Percentiles rank a stretch among this genome's conserved stretches.
phyloP scores from a whole-genome alignment of 257 asterid species.

The Parsonsia alboflavescens region DNA sequence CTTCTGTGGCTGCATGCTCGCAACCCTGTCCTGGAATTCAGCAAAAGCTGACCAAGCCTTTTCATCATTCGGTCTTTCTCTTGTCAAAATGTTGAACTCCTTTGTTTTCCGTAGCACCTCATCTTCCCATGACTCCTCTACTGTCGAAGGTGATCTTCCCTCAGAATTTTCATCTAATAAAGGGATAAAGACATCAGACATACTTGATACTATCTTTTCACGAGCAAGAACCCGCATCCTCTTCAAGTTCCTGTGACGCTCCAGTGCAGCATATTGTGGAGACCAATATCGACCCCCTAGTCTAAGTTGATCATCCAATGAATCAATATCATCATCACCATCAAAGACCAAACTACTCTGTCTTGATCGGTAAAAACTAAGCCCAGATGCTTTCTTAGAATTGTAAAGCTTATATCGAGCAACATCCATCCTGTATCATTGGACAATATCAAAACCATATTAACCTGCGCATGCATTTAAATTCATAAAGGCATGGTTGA shows the following conservation, averaged over 20 bases:
- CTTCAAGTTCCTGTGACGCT: constrained; percentile 84
- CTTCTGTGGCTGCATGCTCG: constrained; percentile 79
- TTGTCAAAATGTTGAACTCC: constrained; percentile 76
- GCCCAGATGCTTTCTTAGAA: constrained; percentile 41
- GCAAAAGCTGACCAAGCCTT: constrained; percentile 78
- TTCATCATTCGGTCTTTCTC: constrained; percentile 86
- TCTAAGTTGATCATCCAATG: constrained; percentile 56
- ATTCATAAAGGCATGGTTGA: neutral
- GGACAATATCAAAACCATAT: neutral
- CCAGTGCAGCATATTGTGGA: constrained; percentile 67
- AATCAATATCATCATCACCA: constrained; percentile 66
- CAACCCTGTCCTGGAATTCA: constrained; percentile 86
- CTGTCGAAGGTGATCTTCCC: constrained; percentile 25
- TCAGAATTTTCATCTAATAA: constrained; percentile 40
- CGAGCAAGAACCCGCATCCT: constrained; percentile 54
- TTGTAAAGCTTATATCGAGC: constrained; percentile 78
- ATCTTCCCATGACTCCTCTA: constrained; percentile 97
- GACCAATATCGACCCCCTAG: constrained; percentile 97
- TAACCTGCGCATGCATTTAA: neutral
- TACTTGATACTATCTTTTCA: constrained; percentile 33
- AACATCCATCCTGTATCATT: constrained; percentile 83
- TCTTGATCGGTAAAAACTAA: constrained; percentile 25
- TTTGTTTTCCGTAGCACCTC: constrained; percentile 72
- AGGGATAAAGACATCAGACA: constrained; percentile 51
- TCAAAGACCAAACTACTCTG: constrained; percentile 37